Evolutionary conservation across 495 filamentous ascomycete species (phyloP).

Genomic region (Cercophora samala): DNA sequence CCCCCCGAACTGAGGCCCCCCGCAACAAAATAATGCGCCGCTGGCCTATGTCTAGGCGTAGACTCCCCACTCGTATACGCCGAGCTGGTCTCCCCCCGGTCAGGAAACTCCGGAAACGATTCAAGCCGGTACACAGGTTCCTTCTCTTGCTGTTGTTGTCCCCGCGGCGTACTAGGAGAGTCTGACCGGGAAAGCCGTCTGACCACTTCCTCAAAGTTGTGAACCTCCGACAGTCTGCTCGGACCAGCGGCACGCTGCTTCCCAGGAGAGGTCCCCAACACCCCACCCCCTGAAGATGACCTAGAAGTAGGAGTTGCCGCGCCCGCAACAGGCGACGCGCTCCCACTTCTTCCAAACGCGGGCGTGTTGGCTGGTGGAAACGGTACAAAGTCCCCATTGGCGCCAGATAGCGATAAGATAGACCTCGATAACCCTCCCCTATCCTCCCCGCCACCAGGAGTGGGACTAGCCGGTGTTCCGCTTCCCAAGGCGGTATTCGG

Average conservation of each 20-base stretch:
- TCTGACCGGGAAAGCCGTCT: not conserved
- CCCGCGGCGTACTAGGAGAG: not conserved
- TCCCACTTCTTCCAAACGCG: not conserved
- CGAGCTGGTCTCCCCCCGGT: not conserved
- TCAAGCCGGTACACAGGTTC: not conserved
- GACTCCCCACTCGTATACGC: not conserved
- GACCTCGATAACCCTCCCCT: constrained; percentile 1
- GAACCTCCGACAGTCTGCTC: constrained; percentile 10
- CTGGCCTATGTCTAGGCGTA: not conserved
- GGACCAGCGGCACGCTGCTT: not conserved
- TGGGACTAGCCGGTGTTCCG: not conserved
- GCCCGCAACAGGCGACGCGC: too few relatives aligned
- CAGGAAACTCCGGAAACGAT: constrained; percentile 6
- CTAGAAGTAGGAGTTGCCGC: not conserved
- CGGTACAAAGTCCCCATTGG: constrained; percentile 8
- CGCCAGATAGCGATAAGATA: not conserved
- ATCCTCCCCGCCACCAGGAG: not conserved
- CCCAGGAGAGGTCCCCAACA: not conserved
- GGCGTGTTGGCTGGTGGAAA: constrained; percentile 20
- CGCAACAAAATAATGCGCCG: not conserved
- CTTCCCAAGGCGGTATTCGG: too few relatives aligned
- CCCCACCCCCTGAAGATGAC: not conserved
- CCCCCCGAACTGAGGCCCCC: not conserved
- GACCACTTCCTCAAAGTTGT: not conserved
- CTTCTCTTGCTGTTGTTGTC: not conserved